Percentiles rank a stretch among this genome's conserved stretches.
These are phyloP conservation scores for Nemania serpens DNA, from an alignment of 2,329 filamentous ascomycete species.

Conservation along the genomic window DNA sequence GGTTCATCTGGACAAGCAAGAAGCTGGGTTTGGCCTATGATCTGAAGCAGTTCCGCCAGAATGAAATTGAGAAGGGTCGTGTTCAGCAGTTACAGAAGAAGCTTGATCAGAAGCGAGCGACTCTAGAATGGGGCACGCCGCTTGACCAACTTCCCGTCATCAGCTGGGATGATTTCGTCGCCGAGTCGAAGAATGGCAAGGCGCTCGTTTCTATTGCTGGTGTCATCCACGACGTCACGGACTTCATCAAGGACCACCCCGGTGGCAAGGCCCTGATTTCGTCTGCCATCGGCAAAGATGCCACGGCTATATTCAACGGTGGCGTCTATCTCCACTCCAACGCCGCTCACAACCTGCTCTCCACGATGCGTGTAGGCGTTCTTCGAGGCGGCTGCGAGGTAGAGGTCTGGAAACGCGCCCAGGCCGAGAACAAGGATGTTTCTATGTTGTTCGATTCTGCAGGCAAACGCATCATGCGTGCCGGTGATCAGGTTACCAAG, in stretches of 20 bases:
- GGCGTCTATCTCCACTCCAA: slow-evolving; percentile 71
- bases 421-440: slow-evolving; percentile 70
- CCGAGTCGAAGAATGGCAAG: slow-evolving; percentile 66
- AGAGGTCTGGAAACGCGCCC: slow-evolving; percentile 71
- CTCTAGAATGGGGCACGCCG: slow-evolving; percentile 68
- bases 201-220: slow-evolving; percentile 65
- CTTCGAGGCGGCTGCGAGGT: slow-evolving; percentile 70
- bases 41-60: slow-evolving; percentile 87
- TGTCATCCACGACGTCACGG: slow-evolving; percentile 67
- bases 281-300: slow-evolving; percentile 68
- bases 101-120: slow-evolving; percentile 66
- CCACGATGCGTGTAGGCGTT: slow-evolving; percentile 69
- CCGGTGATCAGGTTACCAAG: slow-evolving; percentile 76
- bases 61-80: slow-evolving; percentile 79
- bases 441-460: slow-evolving; percentile 69
- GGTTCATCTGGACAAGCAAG: slow-evolving; percentile 71
- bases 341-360: slow-evolving; percentile 69
- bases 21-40: slow-evolving; percentile 69
- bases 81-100: slow-evolving; percentile 72
- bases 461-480: slow-evolving; percentile 73
- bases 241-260: slow-evolving; percentile 71
- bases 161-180: slow-evolving; percentile 67
- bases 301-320: slow-evolving; percentile 72
- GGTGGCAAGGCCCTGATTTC: slow-evolving; percentile 70
- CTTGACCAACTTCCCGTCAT: slow-evolving; percentile 54